These are phyloP conservation scores for Bruguiera hainesii DNA, from an alignment of 441 rosid genomes.

Conservation along the genomic window DNA sequence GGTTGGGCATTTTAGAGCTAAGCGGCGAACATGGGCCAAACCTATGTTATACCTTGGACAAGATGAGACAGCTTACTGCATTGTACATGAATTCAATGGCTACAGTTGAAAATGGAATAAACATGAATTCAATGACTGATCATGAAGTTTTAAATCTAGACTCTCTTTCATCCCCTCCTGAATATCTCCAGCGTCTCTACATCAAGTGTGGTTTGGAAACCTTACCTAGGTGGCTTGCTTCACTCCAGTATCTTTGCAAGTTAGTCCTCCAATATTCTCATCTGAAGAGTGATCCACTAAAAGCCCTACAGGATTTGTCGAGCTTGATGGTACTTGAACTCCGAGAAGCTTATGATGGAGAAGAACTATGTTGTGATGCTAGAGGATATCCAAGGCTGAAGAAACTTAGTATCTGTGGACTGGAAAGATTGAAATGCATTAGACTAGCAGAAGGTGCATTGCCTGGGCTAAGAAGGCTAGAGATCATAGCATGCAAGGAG, in stretches of 20 bases:
- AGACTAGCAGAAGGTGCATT: slow-evolving; percentile 8
- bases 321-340: slow-evolving; percentile 31
- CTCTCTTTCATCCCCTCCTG: slow-evolving; percentile 13
- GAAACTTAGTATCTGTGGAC: not conserved
- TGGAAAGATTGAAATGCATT: not conserved
- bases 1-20: slow-evolving; percentile 28
- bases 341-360: slow-evolving; percentile 28
- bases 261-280: slow-evolving; percentile 12
- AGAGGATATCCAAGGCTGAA: slow-evolving; percentile 27
- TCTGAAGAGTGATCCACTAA: slow-evolving; percentile 23
- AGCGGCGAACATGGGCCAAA: slow-evolving; percentile 24
- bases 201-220: not conserved
- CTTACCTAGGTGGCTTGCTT: slow-evolving; percentile 11
- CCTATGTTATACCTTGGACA: slow-evolving; percentile 28
- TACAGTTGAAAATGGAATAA: too few species aligned
- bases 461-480: slow-evolving; percentile 10
- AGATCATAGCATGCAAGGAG: not conserved
- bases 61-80: slow-evolving; percentile 24
- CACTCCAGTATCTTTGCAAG: slow-evolving; percentile 7
- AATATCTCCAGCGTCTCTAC: not conserved
- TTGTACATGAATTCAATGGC: not conserved
- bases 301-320: slow-evolving; percentile 29
- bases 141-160: slow-evolving; percentile 5
- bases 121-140: not conserved
- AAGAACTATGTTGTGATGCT: slow-evolving; percentile 20